phyloP scores from a whole-genome alignment of 2,329 filamentous ascomycete species.

The Fusarium zealandicum region DNA sequence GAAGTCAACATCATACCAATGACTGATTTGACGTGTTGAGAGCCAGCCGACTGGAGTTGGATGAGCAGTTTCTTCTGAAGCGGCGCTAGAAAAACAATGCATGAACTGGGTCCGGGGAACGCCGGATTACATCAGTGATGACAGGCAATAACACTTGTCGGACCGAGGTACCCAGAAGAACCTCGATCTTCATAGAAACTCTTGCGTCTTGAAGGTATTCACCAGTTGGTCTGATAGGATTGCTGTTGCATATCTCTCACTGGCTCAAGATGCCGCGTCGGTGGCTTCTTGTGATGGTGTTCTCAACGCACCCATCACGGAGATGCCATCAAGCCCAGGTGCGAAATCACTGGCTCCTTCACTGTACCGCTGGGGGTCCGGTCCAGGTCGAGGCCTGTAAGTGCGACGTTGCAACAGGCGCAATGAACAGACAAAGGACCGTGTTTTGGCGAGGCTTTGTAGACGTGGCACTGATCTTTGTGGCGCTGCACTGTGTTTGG shows the following conservation, averaged over 20 bases:
- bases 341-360: background rate
- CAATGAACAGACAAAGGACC: background rate
- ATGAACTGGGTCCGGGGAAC: slow-evolving; percentile 7
- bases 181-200: slow-evolving; percentile 1
- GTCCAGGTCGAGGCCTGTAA: slow-evolving; percentile 4
- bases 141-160: slow-evolving; percentile 8
- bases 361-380: slow-evolving; percentile 22
- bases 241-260: slow-evolving; percentile 20
- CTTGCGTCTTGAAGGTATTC: slow-evolving; percentile 4
- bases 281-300: slow-evolving; percentile 3
- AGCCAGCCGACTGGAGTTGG: background rate
- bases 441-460: background rate
- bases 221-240: slow-evolving; percentile 7
- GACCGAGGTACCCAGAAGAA: slow-evolving; percentile 12
- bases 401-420: slow-evolving; percentile 1
- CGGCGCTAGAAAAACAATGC: background rate
- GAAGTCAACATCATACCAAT: background rate
- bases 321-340: background rate
- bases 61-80: background rate
- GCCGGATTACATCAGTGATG: slow-evolving; percentile 9
- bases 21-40: background rate
- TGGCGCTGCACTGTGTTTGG: background rate
- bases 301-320: background rate
- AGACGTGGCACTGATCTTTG: slow-evolving; percentile 25
- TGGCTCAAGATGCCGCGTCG: background rate